Base-by-base conservation (phyloP, 2,329 filamentous ascomycete species). In the Pseudocercospora cruenta region DNA sequence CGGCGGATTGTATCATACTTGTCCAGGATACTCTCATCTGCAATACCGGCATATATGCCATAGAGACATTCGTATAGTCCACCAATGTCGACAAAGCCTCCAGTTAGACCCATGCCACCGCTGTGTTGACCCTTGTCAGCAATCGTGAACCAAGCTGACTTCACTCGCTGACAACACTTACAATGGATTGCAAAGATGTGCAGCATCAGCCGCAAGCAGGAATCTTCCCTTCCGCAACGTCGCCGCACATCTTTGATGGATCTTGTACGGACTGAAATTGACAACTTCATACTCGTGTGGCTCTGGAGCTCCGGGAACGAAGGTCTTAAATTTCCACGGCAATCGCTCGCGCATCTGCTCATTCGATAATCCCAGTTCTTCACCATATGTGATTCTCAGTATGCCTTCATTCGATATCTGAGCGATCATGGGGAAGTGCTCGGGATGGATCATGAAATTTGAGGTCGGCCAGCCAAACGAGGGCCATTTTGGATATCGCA, bases 371-470 rank as follows among this genome's bases (percentile, higher is more conserved):
- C 71, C 74, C 2, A 70, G 69, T 9, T 79, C 69, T 16, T 80
- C 78, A 3, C 80, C 80, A 60, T 81, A 82, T 6, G 76, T 78
- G 1, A 82, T 77, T 19, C 80, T 72, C 77, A 80, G 81, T 19
- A 82, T 61, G 0, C 78, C 77, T 3, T 74, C 69, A 19, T 75
- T 68, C 19, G 72, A 70, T 4, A 74, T 69, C 28, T 69, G 65
- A 10, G 72, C 72, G 21, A 71, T 67, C 70, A 74, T 73, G 16
- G 69, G 66, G 45, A 80, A 80, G 62, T 80, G 63, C 43, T 73
- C 63, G 0, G 73, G 72, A 59, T 80, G 75, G 12, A 80, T 74
- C 66, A 82, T 72, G 71, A 81, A 82, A 49, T 82, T 82, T 10
- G 77, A 78, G 49, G 79, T 65, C 51, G 72, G 71, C 70, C 80